phyloP scores from a whole-genome alignment of 768 basidiomycete genomes.

The Cystobasidiopsis lactophilus region DNA sequence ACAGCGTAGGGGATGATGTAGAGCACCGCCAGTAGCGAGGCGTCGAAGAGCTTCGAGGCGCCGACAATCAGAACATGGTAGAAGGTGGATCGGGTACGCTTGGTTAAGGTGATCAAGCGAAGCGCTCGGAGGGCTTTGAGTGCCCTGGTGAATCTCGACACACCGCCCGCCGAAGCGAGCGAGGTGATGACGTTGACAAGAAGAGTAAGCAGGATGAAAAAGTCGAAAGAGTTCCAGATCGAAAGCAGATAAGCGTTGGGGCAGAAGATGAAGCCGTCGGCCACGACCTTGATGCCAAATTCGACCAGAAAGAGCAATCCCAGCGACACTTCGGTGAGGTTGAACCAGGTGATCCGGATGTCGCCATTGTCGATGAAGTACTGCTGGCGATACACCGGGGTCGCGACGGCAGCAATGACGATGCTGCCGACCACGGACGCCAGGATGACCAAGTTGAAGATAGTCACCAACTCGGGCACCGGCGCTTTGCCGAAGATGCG shows the following conservation, averaged over 20 bases:
- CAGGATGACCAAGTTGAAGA: constrained; percentile 54
- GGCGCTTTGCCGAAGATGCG: constrained; percentile 63
- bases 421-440: constrained; percentile 59
- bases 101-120: constrained; percentile 69
- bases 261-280: constrained; percentile 75
- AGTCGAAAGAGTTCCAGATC: constrained; percentile 80
- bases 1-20: constrained; percentile 35
- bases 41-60: constrained; percentile 61
- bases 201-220: constrained; percentile 47
- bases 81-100: constrained; percentile 67
- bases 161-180: neutral
- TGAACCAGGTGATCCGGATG: constrained; percentile 62
- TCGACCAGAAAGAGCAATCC: constrained; percentile 40
- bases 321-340: constrained; percentile 38
- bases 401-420: constrained; percentile 58
- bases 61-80: constrained; percentile 58
- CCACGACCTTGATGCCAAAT: constrained; percentile 70
- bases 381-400: constrained; percentile 55
- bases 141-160: constrained; percentile 35
- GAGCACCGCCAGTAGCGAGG: constrained; percentile 65
- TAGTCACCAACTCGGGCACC: constrained; percentile 40
- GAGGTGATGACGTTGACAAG: constrained; percentile 16
- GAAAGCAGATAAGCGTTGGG: constrained; percentile 79
- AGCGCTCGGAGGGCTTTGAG: constrained; percentile 74
- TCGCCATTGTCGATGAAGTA: constrained; percentile 41